Evolutionary conservation across 1,284 basidiomycete genomes (phyloP).

Genomic region (Irpex sp.): DNA sequence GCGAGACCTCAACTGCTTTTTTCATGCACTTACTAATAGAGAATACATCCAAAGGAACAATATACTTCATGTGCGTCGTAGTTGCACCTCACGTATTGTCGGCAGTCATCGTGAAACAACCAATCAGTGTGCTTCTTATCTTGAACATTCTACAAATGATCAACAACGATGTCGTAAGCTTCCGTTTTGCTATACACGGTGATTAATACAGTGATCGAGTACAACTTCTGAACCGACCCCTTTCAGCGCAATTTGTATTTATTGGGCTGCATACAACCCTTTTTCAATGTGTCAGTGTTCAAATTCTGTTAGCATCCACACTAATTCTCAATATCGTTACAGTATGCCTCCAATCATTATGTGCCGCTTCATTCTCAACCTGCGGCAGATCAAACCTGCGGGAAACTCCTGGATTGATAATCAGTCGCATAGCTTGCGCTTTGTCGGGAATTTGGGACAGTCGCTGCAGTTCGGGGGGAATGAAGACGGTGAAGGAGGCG

Average conservation of each 20-base stretch:
- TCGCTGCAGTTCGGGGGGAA: not conserved
- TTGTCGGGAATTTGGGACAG: not conserved
- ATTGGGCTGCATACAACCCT: not conserved
- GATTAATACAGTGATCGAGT: not conserved
- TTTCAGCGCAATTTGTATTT: not conserved
- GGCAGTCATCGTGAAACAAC: not conserved
- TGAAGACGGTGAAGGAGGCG: not conserved
- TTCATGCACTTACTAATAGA: not conserved
- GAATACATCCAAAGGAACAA: not conserved
- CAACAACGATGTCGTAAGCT: not conserved
- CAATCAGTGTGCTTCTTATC: not conserved
- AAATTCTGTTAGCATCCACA: not conserved
- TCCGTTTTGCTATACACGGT: not conserved
- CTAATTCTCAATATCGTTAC: not conserved
- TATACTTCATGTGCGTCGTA: not conserved
- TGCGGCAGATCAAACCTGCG: not conserved
- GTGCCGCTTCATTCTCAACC: not conserved
- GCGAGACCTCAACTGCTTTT: not conserved
- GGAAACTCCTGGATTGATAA: too few species aligned
- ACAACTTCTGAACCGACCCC: too few species aligned
- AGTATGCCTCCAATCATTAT: not conserved
- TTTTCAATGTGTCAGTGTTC: not conserved
- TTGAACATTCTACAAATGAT: not conserved
- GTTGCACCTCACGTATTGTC: not conserved
- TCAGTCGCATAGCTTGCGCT: not conserved